Evolutionary conservation across 148 eudicot species (phyloP).

Genomic region (Cornus controversa): DNA sequence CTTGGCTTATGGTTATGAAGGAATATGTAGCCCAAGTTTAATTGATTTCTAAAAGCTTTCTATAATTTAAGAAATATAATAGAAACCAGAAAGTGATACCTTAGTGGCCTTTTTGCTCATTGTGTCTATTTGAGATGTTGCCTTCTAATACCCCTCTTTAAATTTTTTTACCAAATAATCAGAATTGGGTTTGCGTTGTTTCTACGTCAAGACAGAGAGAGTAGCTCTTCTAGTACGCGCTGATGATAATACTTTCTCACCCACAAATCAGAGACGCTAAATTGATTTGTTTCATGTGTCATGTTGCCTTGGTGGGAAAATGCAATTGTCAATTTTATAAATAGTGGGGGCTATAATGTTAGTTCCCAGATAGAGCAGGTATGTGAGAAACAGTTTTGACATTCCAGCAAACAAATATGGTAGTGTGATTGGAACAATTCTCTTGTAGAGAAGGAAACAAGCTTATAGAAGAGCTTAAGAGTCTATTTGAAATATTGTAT

Average conservation of each 20-base stretch:
- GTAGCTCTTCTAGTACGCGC: neutral
- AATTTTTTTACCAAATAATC: neutral
- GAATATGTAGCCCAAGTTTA: neutral
- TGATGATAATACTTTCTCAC: neutral
- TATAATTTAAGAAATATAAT: neutral
- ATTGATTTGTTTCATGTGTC: constrained; percentile 25
- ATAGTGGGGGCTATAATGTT: constrained; percentile 81
- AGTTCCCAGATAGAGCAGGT: constrained; percentile 57
- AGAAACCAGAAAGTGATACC: neutral
- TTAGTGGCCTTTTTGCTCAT: neutral
- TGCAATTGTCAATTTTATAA: constrained; percentile 83
- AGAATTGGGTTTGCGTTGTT: neutral
- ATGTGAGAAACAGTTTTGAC: neutral
- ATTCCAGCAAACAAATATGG: neutral
- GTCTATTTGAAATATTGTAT: neutral
- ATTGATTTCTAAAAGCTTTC: neutral
- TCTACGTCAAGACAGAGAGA: neutral
- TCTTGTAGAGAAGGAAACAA: neutral
- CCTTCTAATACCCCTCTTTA: neutral
- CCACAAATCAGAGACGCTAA: neutral
- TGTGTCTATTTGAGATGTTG: neutral
- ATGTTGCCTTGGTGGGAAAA: constrained; percentile 95
- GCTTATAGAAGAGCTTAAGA: neutral
- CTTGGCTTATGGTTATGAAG: constrained; percentile 2
- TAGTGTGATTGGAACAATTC: neutral